phyloP scores from a whole-genome alignment of 2,329 filamentous ascomycete species.

The Colletotrichum abscissum region DNA sequence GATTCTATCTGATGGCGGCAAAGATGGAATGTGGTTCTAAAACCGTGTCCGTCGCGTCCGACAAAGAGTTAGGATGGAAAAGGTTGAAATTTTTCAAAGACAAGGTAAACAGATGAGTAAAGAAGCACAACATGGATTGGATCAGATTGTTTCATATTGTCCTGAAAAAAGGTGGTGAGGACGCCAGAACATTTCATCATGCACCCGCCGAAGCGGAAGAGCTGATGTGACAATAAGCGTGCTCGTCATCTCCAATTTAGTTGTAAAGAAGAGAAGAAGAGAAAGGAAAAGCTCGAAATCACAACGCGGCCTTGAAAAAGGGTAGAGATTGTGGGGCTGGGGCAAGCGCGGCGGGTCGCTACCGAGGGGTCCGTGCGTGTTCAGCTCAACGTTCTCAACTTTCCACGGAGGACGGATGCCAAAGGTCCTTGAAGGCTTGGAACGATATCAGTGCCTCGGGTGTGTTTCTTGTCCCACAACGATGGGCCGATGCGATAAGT shows the following conservation, averaged over 20 bases:
- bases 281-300: conserved; percentile 37
- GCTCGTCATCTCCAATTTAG: conserved; percentile 86
- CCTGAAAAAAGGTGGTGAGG: conserved; percentile 70
- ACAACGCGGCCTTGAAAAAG: conserved; percentile 17
- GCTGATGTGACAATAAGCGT: conserved; percentile 69
- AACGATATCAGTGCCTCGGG: neutral
- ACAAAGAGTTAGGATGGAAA: neutral
- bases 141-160: conserved; percentile 76
- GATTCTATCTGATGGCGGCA: neutral
- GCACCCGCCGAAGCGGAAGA: conserved; percentile 64
- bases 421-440: too few relatives aligned
- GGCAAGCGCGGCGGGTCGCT: neutral
- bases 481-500: neutral
- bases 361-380: conserved; percentile 20
- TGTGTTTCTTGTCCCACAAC: neutral
- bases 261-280: conserved; percentile 64
- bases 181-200: conserved; percentile 75
- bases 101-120: neutral
- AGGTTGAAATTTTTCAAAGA: neutral
- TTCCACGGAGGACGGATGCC: neutral
- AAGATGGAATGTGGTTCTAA: neutral
- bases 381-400: neutral
- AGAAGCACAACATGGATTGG: conserved; percentile 50
- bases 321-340: conserved; percentile 22
- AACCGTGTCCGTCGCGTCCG: neutral